These are phyloP conservation scores for Laetiporus sulphureus DNA, from an alignment of 1,284 basidiomycete genomes.

Conservation along the genomic window DNA sequence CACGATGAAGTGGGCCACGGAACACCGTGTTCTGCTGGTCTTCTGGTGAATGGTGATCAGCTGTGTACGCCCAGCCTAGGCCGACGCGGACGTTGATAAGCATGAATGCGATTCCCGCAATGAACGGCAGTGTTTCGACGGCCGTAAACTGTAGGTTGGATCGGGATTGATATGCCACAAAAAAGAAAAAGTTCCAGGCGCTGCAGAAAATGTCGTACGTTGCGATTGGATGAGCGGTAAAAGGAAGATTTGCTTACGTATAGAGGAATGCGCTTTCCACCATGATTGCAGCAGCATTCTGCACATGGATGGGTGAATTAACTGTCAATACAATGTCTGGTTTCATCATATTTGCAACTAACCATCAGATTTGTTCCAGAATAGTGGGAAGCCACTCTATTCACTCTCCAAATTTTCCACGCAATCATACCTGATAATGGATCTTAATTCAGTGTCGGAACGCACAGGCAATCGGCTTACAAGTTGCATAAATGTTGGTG, in stretches of 20 bases:
- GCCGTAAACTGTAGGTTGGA: neutral
- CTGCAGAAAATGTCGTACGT: neutral
- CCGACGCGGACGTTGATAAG: neutral
- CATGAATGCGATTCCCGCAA: no score
- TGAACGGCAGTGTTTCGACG: neutral
- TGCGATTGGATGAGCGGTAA: neutral
- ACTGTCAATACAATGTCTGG: neutral
- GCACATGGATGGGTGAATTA: neutral
- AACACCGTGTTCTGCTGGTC: no score
- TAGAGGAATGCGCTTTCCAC: neutral
- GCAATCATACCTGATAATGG: no score
- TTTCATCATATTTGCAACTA: neutral
- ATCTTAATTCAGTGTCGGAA: no score
- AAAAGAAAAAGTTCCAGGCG: neutral
- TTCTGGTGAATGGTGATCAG: no score
- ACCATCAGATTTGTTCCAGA: no score
- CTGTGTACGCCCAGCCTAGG: neutral
- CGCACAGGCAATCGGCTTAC: no score
- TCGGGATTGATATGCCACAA: neutral
- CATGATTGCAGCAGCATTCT: neutral
- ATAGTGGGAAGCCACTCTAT: no score
- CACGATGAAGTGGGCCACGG: no score
- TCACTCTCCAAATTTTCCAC: no score
- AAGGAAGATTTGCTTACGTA: neutral
- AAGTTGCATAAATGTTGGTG: no score